Percentiles rank a stretch among this genome's conserved stretches.
phyloP scores from a whole-genome alignment of 2,329 filamentous ascomycete genomes.

The Blastomyces parvus region DNA sequence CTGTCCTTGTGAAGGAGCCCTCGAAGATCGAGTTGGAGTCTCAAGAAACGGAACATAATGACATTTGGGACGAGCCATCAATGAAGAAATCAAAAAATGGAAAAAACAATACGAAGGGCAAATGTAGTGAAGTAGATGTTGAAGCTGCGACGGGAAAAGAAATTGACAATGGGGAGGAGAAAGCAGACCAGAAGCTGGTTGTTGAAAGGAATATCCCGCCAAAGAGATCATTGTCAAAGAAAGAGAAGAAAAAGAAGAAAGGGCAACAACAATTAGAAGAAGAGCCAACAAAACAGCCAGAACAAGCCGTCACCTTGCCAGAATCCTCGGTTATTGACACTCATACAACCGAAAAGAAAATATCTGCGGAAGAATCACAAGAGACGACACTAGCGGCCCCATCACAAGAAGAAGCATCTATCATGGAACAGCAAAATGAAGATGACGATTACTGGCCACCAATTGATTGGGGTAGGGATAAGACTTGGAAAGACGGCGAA shows the following conservation, averaged over 20 bases:
- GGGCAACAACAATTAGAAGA: background rate
- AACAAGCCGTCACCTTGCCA: background rate
- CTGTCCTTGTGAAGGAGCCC: background rate
- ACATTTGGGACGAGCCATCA: slow-evolving; percentile 17
- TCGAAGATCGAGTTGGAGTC: background rate
- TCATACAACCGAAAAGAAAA: background rate
- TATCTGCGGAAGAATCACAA: slow-evolving; percentile 5
- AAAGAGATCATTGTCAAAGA: background rate
- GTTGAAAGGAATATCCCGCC: background rate
- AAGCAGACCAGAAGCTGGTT: background rate
- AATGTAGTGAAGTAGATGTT: background rate
- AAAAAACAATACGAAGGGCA: slow-evolving; percentile 17
- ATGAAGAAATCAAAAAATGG: slow-evolving; percentile 29
- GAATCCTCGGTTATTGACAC: background rate
- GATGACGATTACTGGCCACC: slow-evolving; percentile 30
- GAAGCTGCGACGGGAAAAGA: background rate
- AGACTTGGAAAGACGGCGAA: slow-evolving; percentile 10
- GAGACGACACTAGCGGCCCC: slow-evolving; percentile 9
- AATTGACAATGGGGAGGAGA: background rate
- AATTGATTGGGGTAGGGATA: slow-evolving; percentile 29
- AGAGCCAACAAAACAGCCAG: background rate
- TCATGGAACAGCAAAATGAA: slow-evolving; percentile 8
- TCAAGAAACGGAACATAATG: slow-evolving; percentile 13
- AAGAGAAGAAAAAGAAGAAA: background rate
- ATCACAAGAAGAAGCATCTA: slow-evolving; percentile 9